Evolutionary conservation across 2,329 filamentous ascomycete species (phyloP).

Genomic region (Fusarium vanettenii): DNA sequence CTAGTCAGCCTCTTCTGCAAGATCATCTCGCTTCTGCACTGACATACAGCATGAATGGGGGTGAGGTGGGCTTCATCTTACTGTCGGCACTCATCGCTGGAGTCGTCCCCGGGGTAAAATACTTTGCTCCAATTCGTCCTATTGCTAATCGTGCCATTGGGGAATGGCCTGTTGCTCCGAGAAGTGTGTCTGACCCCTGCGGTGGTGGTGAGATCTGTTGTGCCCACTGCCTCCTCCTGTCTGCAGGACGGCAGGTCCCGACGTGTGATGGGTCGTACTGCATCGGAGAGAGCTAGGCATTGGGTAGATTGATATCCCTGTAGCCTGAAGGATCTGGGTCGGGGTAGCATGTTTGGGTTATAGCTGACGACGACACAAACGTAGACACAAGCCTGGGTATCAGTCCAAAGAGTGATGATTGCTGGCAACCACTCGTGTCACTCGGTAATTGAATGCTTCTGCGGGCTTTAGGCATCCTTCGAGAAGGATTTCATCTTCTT

Average conservation of each 20-base stretch:
- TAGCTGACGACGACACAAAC: not conserved
- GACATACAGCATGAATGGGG: not conserved
- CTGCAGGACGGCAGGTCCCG: not conserved
- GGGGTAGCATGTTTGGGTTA: not conserved
- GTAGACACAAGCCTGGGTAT: not conserved
- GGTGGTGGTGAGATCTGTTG: not conserved
- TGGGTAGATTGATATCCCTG: not conserved
- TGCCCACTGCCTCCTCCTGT: not conserved
- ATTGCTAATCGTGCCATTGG: not conserved
- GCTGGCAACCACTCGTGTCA: slow-evolving; percentile 31
- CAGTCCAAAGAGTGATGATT: not conserved
- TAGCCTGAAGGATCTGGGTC: not conserved
- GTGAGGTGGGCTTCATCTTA: not conserved
- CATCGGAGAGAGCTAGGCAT: not conserved
- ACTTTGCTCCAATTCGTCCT: not conserved
- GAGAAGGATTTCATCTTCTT: not conserved
- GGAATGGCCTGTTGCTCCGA: not conserved
- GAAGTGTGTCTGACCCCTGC: not conserved
- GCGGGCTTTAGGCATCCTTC: not conserved
- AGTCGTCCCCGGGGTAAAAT: not conserved
- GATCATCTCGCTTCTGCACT: not conserved
- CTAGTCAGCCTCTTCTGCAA: not conserved
- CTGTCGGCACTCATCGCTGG: not conserved
- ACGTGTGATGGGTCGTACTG: not conserved
- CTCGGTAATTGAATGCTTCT: slow-evolving; percentile 51